These are phyloP conservation scores for Perkinsus olseni DNA, from an alignment of 169 alveolate genomes.

Conservation along the genomic window DNA sequence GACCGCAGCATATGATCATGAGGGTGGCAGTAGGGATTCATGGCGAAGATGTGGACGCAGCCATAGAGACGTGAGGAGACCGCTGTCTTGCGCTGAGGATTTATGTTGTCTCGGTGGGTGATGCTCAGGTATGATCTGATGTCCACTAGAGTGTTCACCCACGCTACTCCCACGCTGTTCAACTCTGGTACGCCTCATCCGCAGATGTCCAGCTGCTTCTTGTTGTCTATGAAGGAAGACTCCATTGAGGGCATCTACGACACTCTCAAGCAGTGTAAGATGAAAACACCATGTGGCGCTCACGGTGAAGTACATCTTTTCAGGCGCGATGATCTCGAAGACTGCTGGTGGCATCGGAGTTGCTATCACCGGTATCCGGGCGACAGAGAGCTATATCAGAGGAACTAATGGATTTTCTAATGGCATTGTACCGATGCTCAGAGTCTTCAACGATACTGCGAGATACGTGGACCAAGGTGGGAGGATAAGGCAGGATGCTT, in stretches of 20 bases:
- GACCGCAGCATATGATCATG: conserved; percentile 97
- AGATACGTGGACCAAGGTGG: conserved; percentile 85
- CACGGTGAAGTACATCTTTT: background rate
- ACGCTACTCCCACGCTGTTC: conserved; percentile 98
- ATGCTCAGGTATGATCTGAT: conserved; percentile 68
- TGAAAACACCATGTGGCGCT: background rate
- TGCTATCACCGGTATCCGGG: conserved; percentile 87
- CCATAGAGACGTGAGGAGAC: conserved; percentile 25
- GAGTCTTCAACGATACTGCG: conserved; percentile 89
- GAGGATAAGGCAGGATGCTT: background rate
- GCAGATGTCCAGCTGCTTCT: conserved; percentile 92
- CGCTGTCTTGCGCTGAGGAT: conserved; percentile 27
- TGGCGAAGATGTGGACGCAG: conserved; percentile 67
- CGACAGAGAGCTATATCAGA: conserved; percentile 88
- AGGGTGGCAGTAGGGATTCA: conserved; percentile 95
- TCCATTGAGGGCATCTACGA: conserved; percentile 95
- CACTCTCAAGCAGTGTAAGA: conserved; percentile 67
- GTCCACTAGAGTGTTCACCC: conserved; percentile 92
- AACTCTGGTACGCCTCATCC: conserved; percentile 93
- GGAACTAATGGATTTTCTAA: conserved; percentile 96
- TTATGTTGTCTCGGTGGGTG: conserved; percentile 25
- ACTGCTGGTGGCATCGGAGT: conserved; percentile 99
- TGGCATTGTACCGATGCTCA: conserved; percentile 97
- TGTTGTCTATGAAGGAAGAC: conserved; percentile 85
- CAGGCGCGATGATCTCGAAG: conserved; percentile 89